Evolutionary conservation across 2,329 filamentous ascomycete genomes (phyloP).

Genomic region (Paramyrothecium sp.): DNA sequence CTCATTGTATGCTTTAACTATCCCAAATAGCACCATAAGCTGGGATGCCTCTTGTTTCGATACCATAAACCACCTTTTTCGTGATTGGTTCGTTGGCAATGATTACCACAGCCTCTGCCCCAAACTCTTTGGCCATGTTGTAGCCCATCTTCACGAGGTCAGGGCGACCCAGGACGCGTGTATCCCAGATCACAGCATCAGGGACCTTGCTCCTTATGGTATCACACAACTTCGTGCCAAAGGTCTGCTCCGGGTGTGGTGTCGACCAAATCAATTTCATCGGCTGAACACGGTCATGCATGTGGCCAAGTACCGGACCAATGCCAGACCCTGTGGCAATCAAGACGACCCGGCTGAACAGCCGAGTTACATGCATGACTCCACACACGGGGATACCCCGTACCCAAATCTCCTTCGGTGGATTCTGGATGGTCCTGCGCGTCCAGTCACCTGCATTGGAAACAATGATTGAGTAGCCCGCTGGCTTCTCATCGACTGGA

Average conservation of each 20-base stretch:
- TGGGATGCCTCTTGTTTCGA: constrained; percentile 60
- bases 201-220: constrained; percentile 53
- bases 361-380: constrained; percentile 59
- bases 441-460: constrained; percentile 72
- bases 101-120: constrained; percentile 66
- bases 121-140: constrained; percentile 50
- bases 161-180: constrained; percentile 50
- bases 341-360: constrained; percentile 61
- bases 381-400: constrained; percentile 62
- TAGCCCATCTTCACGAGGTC: constrained; percentile 40
- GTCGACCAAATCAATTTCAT: constrained; percentile 65
- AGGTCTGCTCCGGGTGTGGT: constrained; percentile 55
- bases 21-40: constrained; percentile 73
- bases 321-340: constrained; percentile 70
- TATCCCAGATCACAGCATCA: constrained; percentile 63
- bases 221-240: constrained; percentile 51
- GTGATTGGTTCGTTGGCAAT: constrained; percentile 66
- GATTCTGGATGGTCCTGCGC: constrained; percentile 54
- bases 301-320: constrained; percentile 56
- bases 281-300: constrained; percentile 42
- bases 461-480: constrained; percentile 60
- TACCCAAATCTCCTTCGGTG: constrained; percentile 60
- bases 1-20: constrained; percentile 1
- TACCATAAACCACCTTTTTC: constrained; percentile 58
- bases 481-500: neutral